Percentiles rank a stretch among this genome's conserved stretches.
These are phyloP conservation scores for Scedosporium dehoogii DNA, from an alignment of 2,329 filamentous ascomycete genomes.

Conservation along the genomic window DNA sequence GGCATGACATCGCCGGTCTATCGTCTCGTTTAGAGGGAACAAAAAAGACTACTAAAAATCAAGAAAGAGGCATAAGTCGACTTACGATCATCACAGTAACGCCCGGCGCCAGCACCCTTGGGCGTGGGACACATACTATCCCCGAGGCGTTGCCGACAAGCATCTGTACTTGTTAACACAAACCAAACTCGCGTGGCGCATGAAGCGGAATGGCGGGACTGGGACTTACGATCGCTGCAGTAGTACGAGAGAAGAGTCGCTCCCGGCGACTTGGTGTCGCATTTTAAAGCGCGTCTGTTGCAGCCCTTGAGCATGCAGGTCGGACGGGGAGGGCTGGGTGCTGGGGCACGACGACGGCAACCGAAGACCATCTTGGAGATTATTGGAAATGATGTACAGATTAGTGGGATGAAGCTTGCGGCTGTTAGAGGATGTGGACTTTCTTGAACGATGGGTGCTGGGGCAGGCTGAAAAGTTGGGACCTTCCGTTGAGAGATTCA, in stretches of 20 bases:
- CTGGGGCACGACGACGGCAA: constrained; percentile 6
- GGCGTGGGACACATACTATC: constrained; percentile 11
- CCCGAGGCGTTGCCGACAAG: constrained; percentile 11
- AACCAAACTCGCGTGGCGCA: not conserved
- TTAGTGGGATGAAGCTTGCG: no score
- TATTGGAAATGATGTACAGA: not conserved
- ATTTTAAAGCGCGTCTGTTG: constrained; percentile 8
- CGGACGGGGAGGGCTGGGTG: not conserved
- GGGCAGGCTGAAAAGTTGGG: no score
- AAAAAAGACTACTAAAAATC: not conserved
- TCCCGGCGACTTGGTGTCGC: constrained; percentile 7
- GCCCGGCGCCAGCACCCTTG: constrained; percentile 7
- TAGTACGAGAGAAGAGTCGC: constrained; percentile 7
- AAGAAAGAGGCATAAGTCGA: not conserved
- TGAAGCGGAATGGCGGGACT: not conserved
- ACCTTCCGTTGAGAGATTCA: no score
- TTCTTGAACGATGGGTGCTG: no score
- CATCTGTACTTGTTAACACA: constrained; percentile 6
- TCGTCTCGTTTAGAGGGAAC: not conserved
- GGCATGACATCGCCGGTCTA: constrained; percentile 10
- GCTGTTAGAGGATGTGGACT: no score
- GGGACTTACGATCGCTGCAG: constrained; percentile 11
- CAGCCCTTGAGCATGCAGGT: constrained; percentile 8
- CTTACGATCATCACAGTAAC: constrained; percentile 12
- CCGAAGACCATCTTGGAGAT: constrained; percentile 11